Base-by-base conservation (phyloP, 2,329 filamentous ascomycete species). In the Chaetomiaceae sp. region DNA sequence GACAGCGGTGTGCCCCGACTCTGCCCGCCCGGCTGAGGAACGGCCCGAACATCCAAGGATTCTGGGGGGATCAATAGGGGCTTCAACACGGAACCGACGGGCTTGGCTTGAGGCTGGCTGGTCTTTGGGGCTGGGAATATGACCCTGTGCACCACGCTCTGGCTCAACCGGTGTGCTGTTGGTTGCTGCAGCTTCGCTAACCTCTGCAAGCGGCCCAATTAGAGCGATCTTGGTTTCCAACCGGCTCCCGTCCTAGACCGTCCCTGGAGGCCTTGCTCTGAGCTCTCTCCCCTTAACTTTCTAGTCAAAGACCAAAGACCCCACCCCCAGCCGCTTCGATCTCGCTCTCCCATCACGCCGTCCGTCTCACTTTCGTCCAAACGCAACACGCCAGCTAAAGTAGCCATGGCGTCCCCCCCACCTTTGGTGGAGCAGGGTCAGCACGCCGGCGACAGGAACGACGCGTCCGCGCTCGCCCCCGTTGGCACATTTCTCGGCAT, bases 401-500 rank as follows among this genome's bases (percentile, higher is more conserved):
- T 33, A 12, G 14, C 30, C 30, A 33, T 33, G 30, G 5, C 35
- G 35, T 16, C 17, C 16, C 17, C 35, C 6, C 27, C 27, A 9
- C 25, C 41, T 43, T 10, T 13, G 27, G n/a, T 17, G 30, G 19
- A 34, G 7, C 27, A 33, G 30, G 41, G 30, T 27, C 17, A 21
- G 25, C 27, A 14, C 27, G 41, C 34, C 17, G 34, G 21, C 34
- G 17, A 30, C 12, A 14, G 35, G 14, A 20, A n/a, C 23, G 35
- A 39, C 25, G 44, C 35, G 35, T 16, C 19, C 35, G 9, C 44
- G 16, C 34, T 47, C 13, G 44, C 44, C 17, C 44, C 44, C 13
- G 44, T 47, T 30, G 44, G 44, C 34, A 33, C 35, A 0, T 31
- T 47, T 16, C 25, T 47, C 16, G 44, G 44, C 35, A 47, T 47